Evolutionary conservation across 2,329 filamentous ascomycete species (phyloP), one percentile per base, ranked within the genome.

Genomic region (Epichloe uncinata): DNA sequence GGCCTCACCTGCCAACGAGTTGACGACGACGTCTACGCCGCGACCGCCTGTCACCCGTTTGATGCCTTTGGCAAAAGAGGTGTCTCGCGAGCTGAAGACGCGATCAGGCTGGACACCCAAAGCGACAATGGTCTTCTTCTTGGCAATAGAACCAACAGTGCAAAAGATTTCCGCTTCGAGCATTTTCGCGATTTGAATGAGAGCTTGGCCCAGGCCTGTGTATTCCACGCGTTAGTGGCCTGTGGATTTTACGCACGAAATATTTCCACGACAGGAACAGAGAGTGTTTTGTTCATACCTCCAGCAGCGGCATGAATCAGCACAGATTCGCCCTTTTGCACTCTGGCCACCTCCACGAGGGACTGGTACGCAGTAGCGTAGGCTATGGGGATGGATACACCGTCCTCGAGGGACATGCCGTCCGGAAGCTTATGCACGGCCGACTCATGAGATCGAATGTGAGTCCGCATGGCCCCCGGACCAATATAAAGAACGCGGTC

Each of bases 301-400:
- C 54, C 52, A 12, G 52, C 45, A 3, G 56, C 63, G 1, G 57
- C 52, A 47, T 66, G 64, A n/a, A 66, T 60, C 3, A 66, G 56
- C 2, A 66, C 53, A 3, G 36, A 52, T 40, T 65, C 62, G 12
- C 63, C 66, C 2, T 59, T 58, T 8, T 56, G 47, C 0, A 73
- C 57, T 0, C 63, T 56, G 11, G 44, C 45, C 11, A 41, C 20
- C 1, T 22, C 9, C 8, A 15, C 30, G 0, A 47, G 12, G 26
- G 13, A 20, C n/a, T 47, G 30, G 7, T 15, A 22, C 6, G 45
- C 34, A 1, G 45, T 42, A 11, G 9, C 12, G 20, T 13, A 47
- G 7, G 15, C 45, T 3, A n/a, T 13, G 4, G 45, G 45, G 11
- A 47, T 15, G 9, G n/a, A n/a, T 12, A 35, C 45, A 12, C 30